Evolutionary conservation across 1,284 basidiomycete genomes (phyloP).

Genomic region (Puccinia sorghi): DNA sequence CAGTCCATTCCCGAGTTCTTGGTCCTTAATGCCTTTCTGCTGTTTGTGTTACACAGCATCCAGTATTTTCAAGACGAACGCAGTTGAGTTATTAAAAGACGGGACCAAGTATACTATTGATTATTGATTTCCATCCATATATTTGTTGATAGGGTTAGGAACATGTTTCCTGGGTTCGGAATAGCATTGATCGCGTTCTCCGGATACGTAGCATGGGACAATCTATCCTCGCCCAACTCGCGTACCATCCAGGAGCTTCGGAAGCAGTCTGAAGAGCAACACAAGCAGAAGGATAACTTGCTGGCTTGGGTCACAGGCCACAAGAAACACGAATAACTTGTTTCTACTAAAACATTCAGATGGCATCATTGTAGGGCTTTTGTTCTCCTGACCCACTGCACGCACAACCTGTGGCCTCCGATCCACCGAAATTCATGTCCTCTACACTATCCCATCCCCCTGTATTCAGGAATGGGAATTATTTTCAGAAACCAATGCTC

Average conservation of each 20-base stretch:
- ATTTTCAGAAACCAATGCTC: too few species aligned
- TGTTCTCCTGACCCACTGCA: too few species aligned
- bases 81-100: too few species aligned
- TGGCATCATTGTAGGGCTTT: too few species aligned
- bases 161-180: slow-evolving; percentile 84
- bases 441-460: too few species aligned
- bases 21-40: background rate
- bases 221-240: slow-evolving; percentile 40
- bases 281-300: slow-evolving; percentile 29
- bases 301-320: slow-evolving; percentile 13
- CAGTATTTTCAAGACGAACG: slow-evolving; percentile 43
- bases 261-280: slow-evolving; percentile 34
- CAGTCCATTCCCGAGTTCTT: background rate
- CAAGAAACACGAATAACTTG: background rate
- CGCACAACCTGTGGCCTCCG: too few species aligned
- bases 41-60: slow-evolving; percentile 14
- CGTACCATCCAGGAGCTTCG: slow-evolving; percentile 35
- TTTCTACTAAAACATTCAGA: too few species aligned
- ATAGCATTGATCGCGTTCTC: slow-evolving; percentile 86
- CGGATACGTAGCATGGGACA: slow-evolving; percentile 67
- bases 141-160: slow-evolving; percentile 15
- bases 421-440: too few species aligned
- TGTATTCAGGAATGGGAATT: too few species aligned
- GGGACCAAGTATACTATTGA: background rate
- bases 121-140: background rate